Evolutionary conservation across 2,329 filamentous ascomycete species (phyloP), one percentile per base, ranked within the genome.

Genomic region (Trichoderma aggressivum): DNA sequence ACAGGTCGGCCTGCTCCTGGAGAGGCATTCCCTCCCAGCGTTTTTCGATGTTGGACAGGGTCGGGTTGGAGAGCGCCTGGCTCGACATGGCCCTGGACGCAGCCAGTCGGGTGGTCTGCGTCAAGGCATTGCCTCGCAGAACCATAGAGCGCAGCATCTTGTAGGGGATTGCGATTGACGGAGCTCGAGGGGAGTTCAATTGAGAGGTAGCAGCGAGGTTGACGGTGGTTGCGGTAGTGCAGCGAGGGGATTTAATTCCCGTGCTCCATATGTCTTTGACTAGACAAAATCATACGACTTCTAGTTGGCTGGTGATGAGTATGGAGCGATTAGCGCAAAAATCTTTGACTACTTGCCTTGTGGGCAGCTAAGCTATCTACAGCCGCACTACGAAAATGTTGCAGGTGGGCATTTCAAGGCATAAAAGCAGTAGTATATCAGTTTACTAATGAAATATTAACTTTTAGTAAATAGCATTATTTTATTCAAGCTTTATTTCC

Each of bases 1-100:
- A 99, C 79, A 99, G 87, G 82, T 99, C 96, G 77, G 96, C 96
- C 90, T 99, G 96, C 89, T 99, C 96, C 88, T 97, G 94, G 75
- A 96, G 94, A 72, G 95, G 94, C 93, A 98, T 94, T 75, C 87
- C 89, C 87, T 99, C 96, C 96, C 96, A 99, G 87, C 96, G 89
- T 91, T 97, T 98, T 91, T 99, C 96, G 81, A 99, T 98, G 86
- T 97, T 94, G 84, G 94, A 93, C 80, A 99, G 90, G 72, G 94
- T 98, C 77, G 97, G 96, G 87, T 98, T 98, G 80, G 94, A 97
- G 85, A 99, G 97, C 82, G 95, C 94, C 83, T 97, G 94, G 77
- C 92, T 92, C 78, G 92, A 89, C 79, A 89, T 85, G 80, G 85
- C 85, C 76, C 84, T 84, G 74, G 84, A 81, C 78, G 83, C 82